phyloP scores from a whole-genome alignment of 805 yeast genomes.

The Debaryomyces prosopidis region DNA sequence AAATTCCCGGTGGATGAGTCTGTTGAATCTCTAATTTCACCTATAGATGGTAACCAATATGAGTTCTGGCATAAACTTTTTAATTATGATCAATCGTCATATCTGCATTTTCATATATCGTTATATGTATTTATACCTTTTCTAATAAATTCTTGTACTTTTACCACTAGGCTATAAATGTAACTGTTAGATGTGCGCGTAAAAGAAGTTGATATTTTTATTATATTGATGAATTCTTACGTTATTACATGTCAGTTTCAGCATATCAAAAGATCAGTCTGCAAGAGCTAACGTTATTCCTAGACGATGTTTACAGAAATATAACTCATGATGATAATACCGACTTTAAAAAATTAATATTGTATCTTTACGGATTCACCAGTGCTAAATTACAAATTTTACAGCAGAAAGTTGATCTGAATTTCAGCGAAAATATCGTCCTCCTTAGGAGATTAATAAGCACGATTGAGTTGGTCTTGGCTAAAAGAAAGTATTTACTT shows the following conservation, averaged over 20 bases:
- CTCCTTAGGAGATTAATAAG: conserved; percentile 17
- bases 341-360: conserved; percentile 35
- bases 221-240: not conserved
- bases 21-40: no score
- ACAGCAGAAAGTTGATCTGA: not conserved
- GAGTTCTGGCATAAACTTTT: not conserved
- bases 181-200: not conserved
- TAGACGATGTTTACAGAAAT: conserved; percentile 34
- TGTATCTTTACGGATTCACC: conserved; percentile 35
- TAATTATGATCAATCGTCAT: conserved; percentile 1
- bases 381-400: conserved; percentile 18
- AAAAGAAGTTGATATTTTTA: not conserved
- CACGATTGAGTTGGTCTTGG: conserved; percentile 35
- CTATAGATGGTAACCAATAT: not conserved
- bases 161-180: not conserved
- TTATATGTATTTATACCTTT: not conserved
- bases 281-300: conserved; percentile 30
- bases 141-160: not conserved
- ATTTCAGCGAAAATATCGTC: not conserved
- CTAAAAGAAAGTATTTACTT: conserved; percentile 27
- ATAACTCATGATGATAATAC: conserved; percentile 29
- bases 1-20: no score
- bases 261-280: conserved; percentile 18
- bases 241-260: conserved; percentile 1
- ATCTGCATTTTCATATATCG: conserved; percentile 2